Evolutionary conservation across 352 stramenopile species (phyloP).

Genomic region (Phytopythium oedochilum): DNA sequence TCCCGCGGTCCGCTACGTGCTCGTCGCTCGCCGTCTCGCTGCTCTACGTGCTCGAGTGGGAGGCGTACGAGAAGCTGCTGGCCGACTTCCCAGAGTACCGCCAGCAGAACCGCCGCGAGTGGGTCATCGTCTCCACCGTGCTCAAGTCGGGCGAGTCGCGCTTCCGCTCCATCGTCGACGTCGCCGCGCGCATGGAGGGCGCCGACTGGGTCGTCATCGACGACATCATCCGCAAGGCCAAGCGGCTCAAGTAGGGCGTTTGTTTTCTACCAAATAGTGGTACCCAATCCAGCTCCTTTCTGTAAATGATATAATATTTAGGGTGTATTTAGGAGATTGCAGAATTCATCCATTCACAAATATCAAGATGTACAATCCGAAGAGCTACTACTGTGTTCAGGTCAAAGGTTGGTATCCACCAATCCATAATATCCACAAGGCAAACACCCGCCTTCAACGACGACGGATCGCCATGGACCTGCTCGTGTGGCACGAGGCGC

Average conservation of each 20-base stretch:
- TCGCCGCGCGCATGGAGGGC: constrained; percentile 58
- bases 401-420: too few species aligned
- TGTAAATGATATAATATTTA: too few species aligned
- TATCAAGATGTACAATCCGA: too few species aligned
- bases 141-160: constrained; percentile 51
- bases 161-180: constrained; percentile 64
- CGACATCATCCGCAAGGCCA: constrained; percentile 68
- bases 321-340: too few species aligned
- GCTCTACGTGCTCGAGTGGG: constrained; percentile 77
- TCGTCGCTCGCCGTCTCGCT: constrained; percentile 57
- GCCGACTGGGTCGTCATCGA: constrained; percentile 60
- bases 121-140: constrained; percentile 68
- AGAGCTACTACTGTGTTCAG: too few species aligned
- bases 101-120: constrained; percentile 65
- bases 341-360: too few species aligned
- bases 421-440: too few species aligned
- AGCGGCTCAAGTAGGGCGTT: too few species aligned
- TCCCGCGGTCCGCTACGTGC: constrained; percentile 69
- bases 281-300: too few species aligned
- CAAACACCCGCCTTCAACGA: too few species aligned
- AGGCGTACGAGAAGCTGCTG: constrained; percentile 65
- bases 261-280: too few species aligned
- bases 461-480: too few species aligned
- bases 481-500: constrained; percentile 45
- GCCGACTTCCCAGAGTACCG: constrained; percentile 72